Base-by-base conservation (phyloP, 805 yeast genomes). In the Cyberlindnera xylosilytica region DNA sequence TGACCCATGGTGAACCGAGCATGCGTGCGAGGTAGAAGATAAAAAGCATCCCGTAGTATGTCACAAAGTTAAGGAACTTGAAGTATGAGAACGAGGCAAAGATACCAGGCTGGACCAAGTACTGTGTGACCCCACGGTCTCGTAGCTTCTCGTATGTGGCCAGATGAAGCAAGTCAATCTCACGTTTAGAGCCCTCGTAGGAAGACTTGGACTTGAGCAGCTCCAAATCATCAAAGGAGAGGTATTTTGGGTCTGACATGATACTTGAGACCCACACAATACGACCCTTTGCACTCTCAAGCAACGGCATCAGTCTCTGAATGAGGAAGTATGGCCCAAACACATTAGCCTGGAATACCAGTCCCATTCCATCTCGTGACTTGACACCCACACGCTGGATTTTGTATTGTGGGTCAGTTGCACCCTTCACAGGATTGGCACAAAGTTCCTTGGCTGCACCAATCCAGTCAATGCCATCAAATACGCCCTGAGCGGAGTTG, bases 291-390 rank as follows among this genome's bases (percentile, higher is more conserved):
- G 69, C 66, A 3, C 64, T 60, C 9, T 63, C 50, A n/a, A 90
- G 64, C 28, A 78, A 63, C 3, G 78, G 78, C 30, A 70, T 61
- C 17, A 91, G 64, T 49, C 76, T 80, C 52, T 84, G 86, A 41
- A 90, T 72, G 40, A 93, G 66, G 62, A 81, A 93, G 66, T 86
- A 90, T 2, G 98, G 98, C 0, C 96, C 96, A 65, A 93, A 87
- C n/a, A 91, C 96, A 59, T 93, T 93, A 5, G 93, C 95, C 64
- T 93, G 96, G 68, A 91, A 93, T 4, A 89, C 88, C 23, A 85
- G 66, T 1, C 98, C 97, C 70, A 91, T 53, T 0, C 78, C 89
- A 63, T 93, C 99, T 16, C 57, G 61, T 1, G 96, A 78, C 56
- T 75, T 79, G 20, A 82, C 81, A 4, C 97, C 97, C 15, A 78